Conservation (phyloP, 768 basidiomycete species). For the Termitomyces sp. region DNA sequence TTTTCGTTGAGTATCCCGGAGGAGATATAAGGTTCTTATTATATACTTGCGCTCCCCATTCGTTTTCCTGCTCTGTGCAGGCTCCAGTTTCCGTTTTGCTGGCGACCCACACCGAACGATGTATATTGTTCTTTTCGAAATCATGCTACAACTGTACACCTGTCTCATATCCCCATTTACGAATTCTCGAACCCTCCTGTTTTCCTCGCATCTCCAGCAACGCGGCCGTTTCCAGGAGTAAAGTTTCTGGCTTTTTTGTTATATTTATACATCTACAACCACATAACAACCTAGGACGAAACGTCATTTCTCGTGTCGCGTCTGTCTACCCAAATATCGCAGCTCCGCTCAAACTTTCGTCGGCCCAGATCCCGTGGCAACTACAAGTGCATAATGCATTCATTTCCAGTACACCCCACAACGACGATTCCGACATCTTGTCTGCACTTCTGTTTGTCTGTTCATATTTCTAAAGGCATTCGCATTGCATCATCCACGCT, state of each 20-base stretch:
- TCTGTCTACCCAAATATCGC: neutral
- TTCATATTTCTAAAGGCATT: conserved; percentile 7
- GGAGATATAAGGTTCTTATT: conserved; percentile 46
- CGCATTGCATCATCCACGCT: conserved; percentile 8
- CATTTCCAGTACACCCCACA: neutral
- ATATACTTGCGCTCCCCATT: conserved; percentile 8
- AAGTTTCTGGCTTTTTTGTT: neutral
- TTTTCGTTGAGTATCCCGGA: conserved; percentile 64
- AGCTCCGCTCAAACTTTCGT: neutral
- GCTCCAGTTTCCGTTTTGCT: neutral
- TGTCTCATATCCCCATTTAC: conserved; percentile 5
- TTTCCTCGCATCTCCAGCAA: conserved; percentile 5
- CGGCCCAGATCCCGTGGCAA: neutral
- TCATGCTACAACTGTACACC: conserved; percentile 12
- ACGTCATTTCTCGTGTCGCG: neutral
- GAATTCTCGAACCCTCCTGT: conserved; percentile 4
- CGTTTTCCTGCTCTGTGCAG: conserved; percentile 3
- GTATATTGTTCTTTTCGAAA: conserved; percentile 6
- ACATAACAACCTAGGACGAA: neutral
- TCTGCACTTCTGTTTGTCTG: conserved; percentile 3
- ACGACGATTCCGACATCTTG: neutral
- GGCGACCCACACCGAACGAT: conserved; percentile 1
- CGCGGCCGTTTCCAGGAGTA: conserved; percentile 1
- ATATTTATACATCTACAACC: conserved; percentile 2
- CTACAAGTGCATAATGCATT: conserved; percentile 4